Evolutionary conservation across 495 filamentous ascomycete species (phyloP).

Genomic region (Aspergillus biplanus): DNA sequence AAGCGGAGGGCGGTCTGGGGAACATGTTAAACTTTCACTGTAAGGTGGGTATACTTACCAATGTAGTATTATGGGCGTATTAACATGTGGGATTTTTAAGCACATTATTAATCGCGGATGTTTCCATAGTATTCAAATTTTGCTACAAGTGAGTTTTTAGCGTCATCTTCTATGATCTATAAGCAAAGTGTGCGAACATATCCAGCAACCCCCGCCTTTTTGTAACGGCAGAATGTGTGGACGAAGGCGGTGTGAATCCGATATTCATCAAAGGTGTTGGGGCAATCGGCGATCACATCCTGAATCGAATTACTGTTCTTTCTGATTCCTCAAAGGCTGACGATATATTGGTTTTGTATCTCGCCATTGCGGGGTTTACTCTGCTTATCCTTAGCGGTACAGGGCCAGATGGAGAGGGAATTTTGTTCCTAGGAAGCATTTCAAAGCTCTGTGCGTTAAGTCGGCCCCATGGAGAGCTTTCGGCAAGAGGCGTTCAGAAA

Average conservation of each 20-base stretch:
- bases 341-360: neutral
- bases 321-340: neutral
- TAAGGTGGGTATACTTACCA: neutral
- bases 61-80: neutral
- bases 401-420: neutral
- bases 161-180: neutral
- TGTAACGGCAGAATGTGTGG: conserved; percentile 28
- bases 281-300: neutral
- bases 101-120: too few species aligned
- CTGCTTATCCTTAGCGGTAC: neutral
- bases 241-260: conserved; percentile 22
- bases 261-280: conserved; percentile 6
- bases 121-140: neutral
- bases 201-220: conserved; percentile 26
- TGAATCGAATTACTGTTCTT: neutral
- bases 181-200: conserved; percentile 8
- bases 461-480: conserved; percentile 38
- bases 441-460: conserved; percentile 6
- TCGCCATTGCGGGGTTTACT: neutral
- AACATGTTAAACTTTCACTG: neutral
- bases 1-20: neutral
- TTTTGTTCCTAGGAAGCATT: conserved; percentile 5
- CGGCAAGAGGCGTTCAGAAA: conserved; percentile 47
- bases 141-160: neutral
- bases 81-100: too few species aligned